These are phyloP conservation scores for Xylaria sp. DNA, from an alignment of 2,329 filamentous ascomycete genomes.

Conservation along the genomic window DNA sequence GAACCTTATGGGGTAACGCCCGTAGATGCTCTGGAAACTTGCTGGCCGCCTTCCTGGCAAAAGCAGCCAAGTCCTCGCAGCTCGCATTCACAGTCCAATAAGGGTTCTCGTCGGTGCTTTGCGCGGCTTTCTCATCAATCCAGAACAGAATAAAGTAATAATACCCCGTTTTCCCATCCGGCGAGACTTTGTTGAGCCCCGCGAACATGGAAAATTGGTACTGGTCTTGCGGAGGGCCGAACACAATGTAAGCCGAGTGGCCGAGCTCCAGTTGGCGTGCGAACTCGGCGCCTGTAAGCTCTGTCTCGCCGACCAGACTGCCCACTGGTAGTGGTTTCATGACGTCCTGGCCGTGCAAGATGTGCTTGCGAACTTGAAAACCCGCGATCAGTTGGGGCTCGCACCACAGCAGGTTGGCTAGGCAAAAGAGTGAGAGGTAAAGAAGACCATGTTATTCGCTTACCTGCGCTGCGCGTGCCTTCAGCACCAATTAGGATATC, in stretches of 20 bases:
- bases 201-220: slow-evolving; percentile 17
- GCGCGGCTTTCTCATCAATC: slow-evolving; percentile 8
- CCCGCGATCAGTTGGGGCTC: not conserved
- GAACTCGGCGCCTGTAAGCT: slow-evolving; percentile 15
- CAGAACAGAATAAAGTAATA: slow-evolving; percentile 23
- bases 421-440: not conserved
- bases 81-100: slow-evolving; percentile 14
- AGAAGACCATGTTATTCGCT: not conserved
- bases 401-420: no score
- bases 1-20: not conserved
- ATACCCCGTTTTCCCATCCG: slow-evolving; percentile 17
- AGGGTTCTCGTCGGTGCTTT: slow-evolving; percentile 8
- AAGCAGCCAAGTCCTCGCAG: slow-evolving; percentile 14
- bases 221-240: slow-evolving; percentile 7
- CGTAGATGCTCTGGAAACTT: slow-evolving; percentile 12
- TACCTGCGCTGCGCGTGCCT: slow-evolving; percentile 44
- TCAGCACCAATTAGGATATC: slow-evolving; percentile 48
- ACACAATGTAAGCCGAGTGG: slow-evolving; percentile 18
- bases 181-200: slow-evolving; percentile 15
- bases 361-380: slow-evolving; percentile 12
- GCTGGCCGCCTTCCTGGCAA: slow-evolving; percentile 8
- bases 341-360: slow-evolving; percentile 12
- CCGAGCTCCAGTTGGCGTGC: slow-evolving; percentile 12
- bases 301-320: slow-evolving; percentile 13
- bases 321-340: slow-evolving; percentile 12